Percentiles rank a stretch among this genome's conserved stretches.
Evolutionary conservation across 116 monocot species (phyloP).

Genomic region (Dioscorea cayenensis): DNA sequence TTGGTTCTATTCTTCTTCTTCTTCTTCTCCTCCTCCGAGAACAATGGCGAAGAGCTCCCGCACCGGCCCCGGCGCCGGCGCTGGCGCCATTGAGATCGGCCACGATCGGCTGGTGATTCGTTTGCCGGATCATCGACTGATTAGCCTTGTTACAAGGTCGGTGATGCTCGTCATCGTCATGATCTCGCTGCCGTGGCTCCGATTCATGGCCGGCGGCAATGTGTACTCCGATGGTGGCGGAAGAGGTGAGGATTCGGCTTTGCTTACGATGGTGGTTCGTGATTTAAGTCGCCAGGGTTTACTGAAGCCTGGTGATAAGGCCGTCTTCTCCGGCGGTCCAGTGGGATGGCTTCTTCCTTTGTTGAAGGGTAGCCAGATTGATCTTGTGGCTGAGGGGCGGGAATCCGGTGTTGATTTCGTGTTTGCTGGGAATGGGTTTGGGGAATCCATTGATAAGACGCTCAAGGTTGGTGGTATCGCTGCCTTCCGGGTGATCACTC

Average conservation of each 20-base stretch:
- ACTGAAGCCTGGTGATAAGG: constrained; percentile 6
- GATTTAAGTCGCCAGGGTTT: constrained; percentile 38
- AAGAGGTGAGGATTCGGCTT: constrained; percentile 7
- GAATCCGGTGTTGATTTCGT: constrained; percentile 25
- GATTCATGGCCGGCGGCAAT: background rate
- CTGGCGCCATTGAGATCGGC: constrained; percentile 10
- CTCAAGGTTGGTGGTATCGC: constrained; percentile 37
- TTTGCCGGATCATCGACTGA: constrained; percentile 20
- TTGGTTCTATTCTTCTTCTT: background rate
- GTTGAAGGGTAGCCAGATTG: constrained; percentile 20
- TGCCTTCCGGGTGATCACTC: constrained; percentile 20
- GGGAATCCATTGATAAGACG: constrained; percentile 13
- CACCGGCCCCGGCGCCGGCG: background rate
- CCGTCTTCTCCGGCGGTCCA: constrained; percentile 28
- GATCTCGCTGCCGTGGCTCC: constrained; percentile 36
- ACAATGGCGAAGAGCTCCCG: background rate
- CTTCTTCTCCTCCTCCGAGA: background rate
- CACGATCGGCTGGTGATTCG: constrained; percentile 24
- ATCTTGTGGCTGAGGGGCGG: background rate
- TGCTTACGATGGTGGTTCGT: constrained; percentile 24
- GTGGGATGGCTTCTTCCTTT: background rate
- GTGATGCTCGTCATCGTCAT: constrained; percentile 26
- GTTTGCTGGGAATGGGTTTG: constrained; percentile 19
- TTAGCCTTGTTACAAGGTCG: constrained; percentile 22
- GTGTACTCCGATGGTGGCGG: background rate